Evolutionary conservation across 148 eudicot genomes (phyloP).

Genomic region (Polygonum aviculare): DNA sequence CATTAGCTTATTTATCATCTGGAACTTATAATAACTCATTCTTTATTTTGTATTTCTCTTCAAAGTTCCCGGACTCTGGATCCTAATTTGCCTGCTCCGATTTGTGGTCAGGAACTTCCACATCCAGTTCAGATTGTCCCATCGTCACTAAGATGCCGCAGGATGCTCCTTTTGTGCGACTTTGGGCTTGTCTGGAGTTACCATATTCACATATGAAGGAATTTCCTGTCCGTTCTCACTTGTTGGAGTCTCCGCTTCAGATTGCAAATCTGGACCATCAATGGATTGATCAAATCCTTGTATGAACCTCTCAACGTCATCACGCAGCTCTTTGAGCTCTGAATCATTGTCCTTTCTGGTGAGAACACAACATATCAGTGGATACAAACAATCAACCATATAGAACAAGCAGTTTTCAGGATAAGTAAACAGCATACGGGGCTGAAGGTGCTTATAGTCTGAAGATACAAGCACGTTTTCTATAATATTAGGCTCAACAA

Average conservation of each 20-base stretch:
- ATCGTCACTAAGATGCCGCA: constrained; percentile 19
- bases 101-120: constrained; percentile 56
- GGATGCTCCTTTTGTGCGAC: constrained; percentile 20
- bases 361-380: not conserved
- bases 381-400: not conserved
- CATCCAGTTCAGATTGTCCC: constrained; percentile 28
- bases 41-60: too few species aligned
- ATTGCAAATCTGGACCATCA: constrained; percentile 67
- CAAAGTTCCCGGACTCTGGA: too few species aligned
- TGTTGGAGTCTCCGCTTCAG: constrained; percentile 29
- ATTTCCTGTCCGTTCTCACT: constrained; percentile 32
- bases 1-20: too few species aligned
- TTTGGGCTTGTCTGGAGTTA: constrained; percentile 22
- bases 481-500: not conserved
- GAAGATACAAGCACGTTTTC: too few species aligned
- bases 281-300: constrained; percentile 56
- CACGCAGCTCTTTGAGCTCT: constrained; percentile 57
- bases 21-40: too few species aligned
- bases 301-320: constrained; percentile 60
- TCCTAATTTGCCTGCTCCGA: constrained; percentile 60
- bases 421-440: not conserved
- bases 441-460: too few species aligned
- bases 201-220: constrained; percentile 14
- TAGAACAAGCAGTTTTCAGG: not conserved
- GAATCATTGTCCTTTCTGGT: constrained; percentile 57